These are phyloP conservation scores for Xerocomus spinulosus DNA, from an alignment of 768 basidiomycete genomes.

Conservation along the genomic window DNA sequence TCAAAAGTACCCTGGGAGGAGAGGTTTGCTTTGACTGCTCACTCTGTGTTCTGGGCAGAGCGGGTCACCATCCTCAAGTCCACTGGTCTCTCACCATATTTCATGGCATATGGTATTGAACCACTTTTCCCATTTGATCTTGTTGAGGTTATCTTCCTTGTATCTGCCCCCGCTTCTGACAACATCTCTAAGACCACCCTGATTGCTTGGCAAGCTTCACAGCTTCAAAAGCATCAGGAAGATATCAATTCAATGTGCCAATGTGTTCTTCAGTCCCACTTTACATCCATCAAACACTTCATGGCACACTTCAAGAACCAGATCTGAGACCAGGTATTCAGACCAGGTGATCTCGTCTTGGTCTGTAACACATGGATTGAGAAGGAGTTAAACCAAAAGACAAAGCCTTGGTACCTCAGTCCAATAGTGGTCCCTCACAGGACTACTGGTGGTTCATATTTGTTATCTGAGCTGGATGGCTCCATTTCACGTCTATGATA, in stretches of 20 bases:
- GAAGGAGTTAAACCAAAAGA: slow-evolving; percentile 20
- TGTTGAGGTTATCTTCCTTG: slow-evolving; percentile 20
- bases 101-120: slow-evolving; percentile 22
- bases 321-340: background rate
- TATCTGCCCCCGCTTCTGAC: background rate
- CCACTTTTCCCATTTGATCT: slow-evolving; percentile 30
- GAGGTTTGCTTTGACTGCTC: background rate
- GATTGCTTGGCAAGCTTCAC: background rate
- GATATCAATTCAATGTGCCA: background rate
- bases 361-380: background rate
- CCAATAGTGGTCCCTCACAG: background rate
- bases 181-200: background rate
- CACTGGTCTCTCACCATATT: background rate
- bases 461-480: background rate
- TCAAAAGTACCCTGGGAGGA: background rate
- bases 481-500: background rate
- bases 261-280: background rate
- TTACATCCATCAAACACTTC: background rate
- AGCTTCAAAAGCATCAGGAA: background rate
- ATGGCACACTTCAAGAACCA: background rate
- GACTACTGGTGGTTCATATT: background rate
- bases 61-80: background rate
- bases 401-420: slow-evolving; percentile 2
- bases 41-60: background rate
- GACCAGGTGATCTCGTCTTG: background rate